Evolutionary conservation across 1,139 yeast species (phyloP).

Genomic region (Geotrichum candidum): DNA sequence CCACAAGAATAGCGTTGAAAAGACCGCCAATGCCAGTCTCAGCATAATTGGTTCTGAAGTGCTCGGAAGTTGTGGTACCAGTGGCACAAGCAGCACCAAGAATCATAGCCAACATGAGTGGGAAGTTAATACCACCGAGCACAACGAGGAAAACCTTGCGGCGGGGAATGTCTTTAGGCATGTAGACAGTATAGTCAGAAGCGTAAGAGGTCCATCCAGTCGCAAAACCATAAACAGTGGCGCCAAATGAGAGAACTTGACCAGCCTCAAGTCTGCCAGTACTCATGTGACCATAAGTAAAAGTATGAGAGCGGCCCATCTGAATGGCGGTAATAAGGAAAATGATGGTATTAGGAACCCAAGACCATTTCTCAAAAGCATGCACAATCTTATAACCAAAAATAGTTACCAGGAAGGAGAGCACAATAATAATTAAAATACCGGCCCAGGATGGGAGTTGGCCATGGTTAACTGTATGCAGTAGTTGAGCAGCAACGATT

Average conservation of each 20-base stretch:
- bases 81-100: slow-evolving; percentile 86
- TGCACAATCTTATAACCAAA: slow-evolving; percentile 85
- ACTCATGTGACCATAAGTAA: slow-evolving; percentile 44
- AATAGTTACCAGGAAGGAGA: slow-evolving; percentile 70
- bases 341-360: slow-evolving; percentile 74
- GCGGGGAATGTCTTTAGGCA: slow-evolving; percentile 56
- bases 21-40: slow-evolving; percentile 72
- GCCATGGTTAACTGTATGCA: slow-evolving; percentile 64
- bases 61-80: slow-evolving; percentile 42
- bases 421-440: slow-evolving; percentile 61
- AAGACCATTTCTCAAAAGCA: slow-evolving; percentile 73
- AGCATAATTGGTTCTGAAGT: slow-evolving; percentile 50
- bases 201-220: slow-evolving; percentile 95
- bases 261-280: slow-evolving; percentile 57
- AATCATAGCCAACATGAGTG: slow-evolving; percentile 66
- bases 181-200: slow-evolving; percentile 87
- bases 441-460: slow-evolving; percentile 89
- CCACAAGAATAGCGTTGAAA: slow-evolving; percentile 68
- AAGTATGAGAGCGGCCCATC: slow-evolving; percentile 59
- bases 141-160: slow-evolving; percentile 58
- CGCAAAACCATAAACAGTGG: slow-evolving; percentile 81
- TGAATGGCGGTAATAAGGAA: slow-evolving; percentile 76
- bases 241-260: slow-evolving; percentile 74
- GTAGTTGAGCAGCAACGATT: slow-evolving; percentile 80
- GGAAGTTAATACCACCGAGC: slow-evolving; percentile 55